phyloP scores from a whole-genome alignment of 2,329 filamentous ascomycete species.

The Stromatinia cepivora region DNA sequence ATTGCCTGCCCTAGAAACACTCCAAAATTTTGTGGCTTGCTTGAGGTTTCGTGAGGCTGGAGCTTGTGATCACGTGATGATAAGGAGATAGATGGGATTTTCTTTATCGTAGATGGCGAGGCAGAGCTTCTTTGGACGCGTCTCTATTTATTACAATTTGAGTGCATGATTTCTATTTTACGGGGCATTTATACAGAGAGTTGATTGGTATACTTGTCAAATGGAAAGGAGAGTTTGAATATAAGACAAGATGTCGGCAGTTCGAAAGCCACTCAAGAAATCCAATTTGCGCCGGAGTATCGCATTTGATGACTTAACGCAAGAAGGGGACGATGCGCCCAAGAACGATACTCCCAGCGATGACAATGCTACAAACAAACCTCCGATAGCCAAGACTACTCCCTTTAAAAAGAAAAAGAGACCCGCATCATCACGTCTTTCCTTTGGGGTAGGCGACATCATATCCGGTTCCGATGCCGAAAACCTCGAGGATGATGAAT shows the following conservation, averaged over 20 bases:
- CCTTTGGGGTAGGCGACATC: conserved; percentile 67
- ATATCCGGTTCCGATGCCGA: conserved; percentile 56
- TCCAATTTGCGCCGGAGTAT: conserved; percentile 60
- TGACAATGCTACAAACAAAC: conserved; percentile 40
- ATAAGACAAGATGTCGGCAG: conserved; percentile 30
- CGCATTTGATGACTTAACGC: conserved; percentile 43
- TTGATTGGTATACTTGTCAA: background rate
- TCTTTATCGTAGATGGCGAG: background rate
- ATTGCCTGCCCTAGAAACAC: conserved; percentile 11
- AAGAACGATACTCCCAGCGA: conserved; percentile 16
- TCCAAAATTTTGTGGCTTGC: conserved; percentile 26
- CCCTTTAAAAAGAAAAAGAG: conserved; percentile 71
- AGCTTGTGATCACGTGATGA: conserved; percentile 35
- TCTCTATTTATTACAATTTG: background rate
- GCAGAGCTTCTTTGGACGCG: conserved; percentile 8
- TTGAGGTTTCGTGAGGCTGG: conserved; percentile 25
- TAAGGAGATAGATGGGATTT: conserved; percentile 24
- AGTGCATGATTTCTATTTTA: background rate
- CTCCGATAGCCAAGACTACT: conserved; percentile 48
- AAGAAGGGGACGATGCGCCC: conserved; percentile 36
- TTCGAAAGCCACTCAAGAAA: conserved; percentile 56
- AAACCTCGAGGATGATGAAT: conserved; percentile 51
- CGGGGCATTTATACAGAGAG: too few species aligned
- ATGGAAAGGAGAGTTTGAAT: background rate
- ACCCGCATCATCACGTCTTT: conserved; percentile 62